These are phyloP conservation scores for Gryganskiella cystojenkinii DNA, from an alignment of 192 early-diverging fungal genomes.

Conservation along the genomic window DNA sequence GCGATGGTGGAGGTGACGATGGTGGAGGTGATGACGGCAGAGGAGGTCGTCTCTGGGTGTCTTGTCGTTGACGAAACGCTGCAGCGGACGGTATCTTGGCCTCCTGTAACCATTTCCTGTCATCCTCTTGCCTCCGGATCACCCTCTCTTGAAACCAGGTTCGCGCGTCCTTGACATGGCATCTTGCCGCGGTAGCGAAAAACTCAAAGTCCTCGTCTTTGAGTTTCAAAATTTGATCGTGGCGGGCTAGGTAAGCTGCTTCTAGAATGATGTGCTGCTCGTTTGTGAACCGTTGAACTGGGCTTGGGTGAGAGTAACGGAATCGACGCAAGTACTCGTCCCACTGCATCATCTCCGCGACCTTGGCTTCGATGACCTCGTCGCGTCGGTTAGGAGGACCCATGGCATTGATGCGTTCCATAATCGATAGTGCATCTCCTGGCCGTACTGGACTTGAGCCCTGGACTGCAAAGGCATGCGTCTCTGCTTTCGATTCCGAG, in stretches of 20 bases:
- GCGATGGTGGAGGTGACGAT: no score
- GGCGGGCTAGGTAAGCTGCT: background rate
- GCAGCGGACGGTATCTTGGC: no score
- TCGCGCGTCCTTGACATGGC: background rate
- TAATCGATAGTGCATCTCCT: no score
- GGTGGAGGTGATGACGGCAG: no score
- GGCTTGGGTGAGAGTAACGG: background rate
- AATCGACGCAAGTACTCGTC: background rate
- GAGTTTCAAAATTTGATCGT: background rate
- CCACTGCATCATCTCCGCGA: background rate
- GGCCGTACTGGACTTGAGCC: no score
- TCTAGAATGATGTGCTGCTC: background rate
- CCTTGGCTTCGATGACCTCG: background rate
- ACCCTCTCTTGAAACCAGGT: background rate
- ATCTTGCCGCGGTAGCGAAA: background rate
- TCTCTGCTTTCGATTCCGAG: no score
- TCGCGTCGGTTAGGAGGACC: background rate
- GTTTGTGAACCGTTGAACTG: background rate
- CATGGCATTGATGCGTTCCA: no score
- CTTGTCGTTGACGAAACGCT: no score
- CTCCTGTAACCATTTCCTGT: no score
- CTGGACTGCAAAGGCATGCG: no score
- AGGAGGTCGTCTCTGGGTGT: no score
- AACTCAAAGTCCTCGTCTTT: slow-evolving; percentile 18
- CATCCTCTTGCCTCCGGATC: background rate